phyloP scores from a whole-genome alignment of 306 rosid species.

The Quillaja saponaria region DNA sequence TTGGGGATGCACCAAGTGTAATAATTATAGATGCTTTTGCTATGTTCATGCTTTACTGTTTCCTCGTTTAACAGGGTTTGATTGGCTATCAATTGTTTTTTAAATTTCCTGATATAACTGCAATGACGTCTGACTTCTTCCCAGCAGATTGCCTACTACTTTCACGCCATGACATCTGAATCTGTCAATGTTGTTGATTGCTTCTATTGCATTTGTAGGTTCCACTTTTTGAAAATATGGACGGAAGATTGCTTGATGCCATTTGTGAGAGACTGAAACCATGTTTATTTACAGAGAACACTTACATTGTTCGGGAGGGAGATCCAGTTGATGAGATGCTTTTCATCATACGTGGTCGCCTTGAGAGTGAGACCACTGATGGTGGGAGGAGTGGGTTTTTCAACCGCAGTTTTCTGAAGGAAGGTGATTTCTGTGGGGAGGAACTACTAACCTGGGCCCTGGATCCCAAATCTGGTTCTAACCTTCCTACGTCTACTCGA shows the following conservation, averaged over 20 bases:
- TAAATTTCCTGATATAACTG: slow-evolving; percentile 9
- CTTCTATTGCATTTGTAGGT: slow-evolving; percentile 59
- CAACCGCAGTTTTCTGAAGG: slow-evolving; percentile 76
- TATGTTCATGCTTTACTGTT: slow-evolving; percentile 10
- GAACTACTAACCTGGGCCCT: slow-evolving; percentile 98
- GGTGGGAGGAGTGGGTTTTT: slow-evolving; percentile 97
- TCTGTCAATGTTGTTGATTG: slow-evolving; percentile 29
- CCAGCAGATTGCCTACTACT: not conserved
- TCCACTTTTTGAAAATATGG: slow-evolving; percentile 93
- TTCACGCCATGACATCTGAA: slow-evolving; percentile 26
- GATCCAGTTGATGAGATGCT: slow-evolving; percentile 99
- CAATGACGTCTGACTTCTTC: slow-evolving; percentile 8
- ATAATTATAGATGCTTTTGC: slow-evolving; percentile 19
- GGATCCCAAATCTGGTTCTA: slow-evolving; percentile 94
- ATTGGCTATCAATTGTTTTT: slow-evolving; percentile 16
- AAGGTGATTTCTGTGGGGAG: slow-evolving; percentile 96
- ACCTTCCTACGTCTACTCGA: slow-evolving; percentile 89
- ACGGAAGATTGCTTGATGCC: slow-evolving; percentile 95
- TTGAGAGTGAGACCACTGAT: slow-evolving; percentile 95
- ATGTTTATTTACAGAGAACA: slow-evolving; percentile 74
- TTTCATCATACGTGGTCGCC: slow-evolving; percentile 95
- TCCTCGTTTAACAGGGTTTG: not conserved
- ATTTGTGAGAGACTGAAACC: slow-evolving; percentile 97
- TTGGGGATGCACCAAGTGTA: too few relatives aligned
- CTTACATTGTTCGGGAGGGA: slow-evolving; percentile 91